Base-by-base conservation (phyloP, 371 early-diverging fungal genomes). In the Mucor velutinosus region DNA sequence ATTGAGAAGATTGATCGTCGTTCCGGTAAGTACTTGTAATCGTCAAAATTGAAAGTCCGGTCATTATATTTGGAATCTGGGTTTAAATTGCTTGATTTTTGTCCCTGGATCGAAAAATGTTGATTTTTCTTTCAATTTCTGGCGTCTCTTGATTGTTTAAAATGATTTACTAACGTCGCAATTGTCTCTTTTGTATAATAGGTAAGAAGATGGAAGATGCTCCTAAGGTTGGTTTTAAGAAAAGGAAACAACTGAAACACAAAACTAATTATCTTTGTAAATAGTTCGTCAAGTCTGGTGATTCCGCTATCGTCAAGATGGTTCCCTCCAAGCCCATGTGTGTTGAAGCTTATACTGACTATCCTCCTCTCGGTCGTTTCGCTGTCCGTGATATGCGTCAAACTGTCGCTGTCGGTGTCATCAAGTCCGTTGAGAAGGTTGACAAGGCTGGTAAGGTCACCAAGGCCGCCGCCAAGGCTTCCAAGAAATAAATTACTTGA, bases 321-420 rank as follows among this genome's bases (percentile, higher is more conserved):
- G 71, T 94, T 78, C 97, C 96, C 69, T 87, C 93, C 86, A 96
- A 96, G 94, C 97, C 97, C 76, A 89, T 97, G 91, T 95, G 95
- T 87, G 96, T 97, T 75, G 97, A 97, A 86, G 70, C 96, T 71
- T 97, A 91, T 88, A 81, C 89, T 70, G 93, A 94, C 76, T 96
- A 93, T 85, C 94, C 96, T 62, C 94, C 95, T 74, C 92, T 96
- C 60, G 96, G 97, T 79, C 95, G 97, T 86, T 97, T 97, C 88
- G 96, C 95, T 81, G 94, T 97, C 86, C 95, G 97, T 91, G 97
- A 96, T 80, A 94, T 95, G 95, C 87, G 97, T 87, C 93, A 93
- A 79, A 93, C 94, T 76, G 92, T 94, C 62, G 94, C 94, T 76
- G 92, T 93, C 83, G 97, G 97, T 90, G 96, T 97, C 87, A 94